Percentiles rank a stretch among this genome's conserved stretches.
Evolutionary conservation across 768 basidiomycete genomes (phyloP).

Genomic region (Ramaria sp.): DNA sequence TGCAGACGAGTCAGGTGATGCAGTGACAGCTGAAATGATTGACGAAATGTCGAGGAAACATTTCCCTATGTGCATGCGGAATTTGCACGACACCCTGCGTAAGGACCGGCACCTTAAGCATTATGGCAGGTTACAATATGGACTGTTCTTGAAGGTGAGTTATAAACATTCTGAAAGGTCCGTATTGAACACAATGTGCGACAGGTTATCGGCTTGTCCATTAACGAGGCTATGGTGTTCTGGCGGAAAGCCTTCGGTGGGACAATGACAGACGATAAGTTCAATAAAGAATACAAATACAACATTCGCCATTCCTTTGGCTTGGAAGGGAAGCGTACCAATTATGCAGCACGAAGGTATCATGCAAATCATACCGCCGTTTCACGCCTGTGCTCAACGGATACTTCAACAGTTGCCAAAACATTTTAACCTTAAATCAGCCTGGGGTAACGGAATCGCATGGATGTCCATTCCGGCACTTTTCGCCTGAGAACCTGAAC

Average conservation of each 20-base stretch:
- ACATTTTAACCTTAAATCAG: slow-evolving; percentile 61
- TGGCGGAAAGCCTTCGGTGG: slow-evolving; percentile 79
- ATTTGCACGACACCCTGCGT: slow-evolving; percentile 69
- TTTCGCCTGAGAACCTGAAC: slow-evolving; percentile 72
- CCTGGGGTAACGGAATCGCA: slow-evolving; percentile 62
- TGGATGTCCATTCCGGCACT: slow-evolving; percentile 93
- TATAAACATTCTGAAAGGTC: no score
- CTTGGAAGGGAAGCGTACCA: slow-evolving; percentile 86
- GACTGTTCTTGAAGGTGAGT: slow-evolving; percentile 85
- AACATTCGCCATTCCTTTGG: slow-evolving; percentile 95
- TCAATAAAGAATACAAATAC: slow-evolving; percentile 96
- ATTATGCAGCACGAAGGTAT: slow-evolving; percentile 88
- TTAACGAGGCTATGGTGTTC: slow-evolving; percentile 89
- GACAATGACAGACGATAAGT: slow-evolving; percentile 80
- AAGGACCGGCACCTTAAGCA: slow-evolving; percentile 85
- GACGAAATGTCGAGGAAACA: slow-evolving; percentile 78
- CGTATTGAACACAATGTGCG: neutral
- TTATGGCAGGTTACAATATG: slow-evolving; percentile 83
- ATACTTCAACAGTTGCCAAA: slow-evolving; percentile 60
- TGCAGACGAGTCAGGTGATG: slow-evolving; percentile 43
- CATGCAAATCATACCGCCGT: neutral
- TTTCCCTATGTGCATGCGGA: slow-evolving; percentile 94
- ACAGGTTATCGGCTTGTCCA: slow-evolving; percentile 82
- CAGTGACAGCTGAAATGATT: slow-evolving; percentile 89
- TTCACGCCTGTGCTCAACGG: neutral